Evolutionary conservation across 1,139 yeast species (phyloP).

Genomic region (Scheffersomyces lignicola): DNA sequence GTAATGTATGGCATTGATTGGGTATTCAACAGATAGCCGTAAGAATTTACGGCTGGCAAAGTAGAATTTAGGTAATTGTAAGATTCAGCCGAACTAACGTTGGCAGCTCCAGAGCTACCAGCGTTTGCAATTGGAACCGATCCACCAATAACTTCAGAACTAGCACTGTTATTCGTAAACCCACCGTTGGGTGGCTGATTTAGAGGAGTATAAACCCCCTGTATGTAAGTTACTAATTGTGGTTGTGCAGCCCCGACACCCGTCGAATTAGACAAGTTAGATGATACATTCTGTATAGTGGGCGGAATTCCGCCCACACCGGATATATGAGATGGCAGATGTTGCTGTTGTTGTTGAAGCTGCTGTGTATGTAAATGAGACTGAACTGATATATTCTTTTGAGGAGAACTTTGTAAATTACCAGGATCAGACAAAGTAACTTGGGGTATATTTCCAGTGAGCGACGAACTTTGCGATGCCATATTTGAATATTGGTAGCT

Average conservation of each 20-base stretch:
- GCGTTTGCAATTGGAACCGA: neutral
- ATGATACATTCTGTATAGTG: neutral
- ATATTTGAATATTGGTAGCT: constrained; percentile 1
- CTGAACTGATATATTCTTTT: neutral
- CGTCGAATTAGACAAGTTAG: too few relatives aligned
- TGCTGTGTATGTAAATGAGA: constrained; percentile 2
- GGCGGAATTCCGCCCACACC: constrained; percentile 3
- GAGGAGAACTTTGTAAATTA: constrained; percentile 1
- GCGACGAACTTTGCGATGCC: constrained; percentile 1
- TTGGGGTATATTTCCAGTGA: too few relatives aligned
- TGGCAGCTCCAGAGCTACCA: constrained; percentile 5
- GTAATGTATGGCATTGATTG: constrained; percentile 1
- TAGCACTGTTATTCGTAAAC: neutral
- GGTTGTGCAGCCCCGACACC: constrained; percentile 4
- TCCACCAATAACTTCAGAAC: neutral
- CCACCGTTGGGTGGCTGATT: neutral
- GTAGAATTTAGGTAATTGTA: constrained; percentile 10
- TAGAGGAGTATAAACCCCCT: constrained; percentile 1
- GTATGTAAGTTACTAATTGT: neutral
- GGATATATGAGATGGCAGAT: constrained; percentile 2
- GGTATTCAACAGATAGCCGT: constrained; percentile 2
- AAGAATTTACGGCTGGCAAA: constrained; percentile 8
- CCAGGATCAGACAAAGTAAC: neutral
- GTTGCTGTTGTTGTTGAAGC: constrained; percentile 4
- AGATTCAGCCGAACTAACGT: constrained; percentile 4